A percentile compares a stretch with the other conserved stretches of the same genome.
phyloP scores from a whole-genome alignment of 768 basidiomycete genomes.

The Rhodotorula graminis region DNA sequence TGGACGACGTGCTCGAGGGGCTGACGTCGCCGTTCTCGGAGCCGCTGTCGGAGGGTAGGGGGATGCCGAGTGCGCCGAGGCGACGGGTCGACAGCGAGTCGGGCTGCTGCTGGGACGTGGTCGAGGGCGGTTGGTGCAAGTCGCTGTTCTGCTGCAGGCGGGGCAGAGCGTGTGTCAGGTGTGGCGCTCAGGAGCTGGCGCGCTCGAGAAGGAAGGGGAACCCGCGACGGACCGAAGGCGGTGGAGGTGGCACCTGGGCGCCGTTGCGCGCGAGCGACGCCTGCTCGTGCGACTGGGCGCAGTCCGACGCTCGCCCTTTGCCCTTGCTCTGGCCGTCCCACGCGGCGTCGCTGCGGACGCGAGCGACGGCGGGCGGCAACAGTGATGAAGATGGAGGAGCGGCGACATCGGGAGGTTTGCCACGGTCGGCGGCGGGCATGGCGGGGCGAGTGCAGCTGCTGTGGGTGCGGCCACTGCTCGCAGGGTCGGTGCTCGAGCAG shows the following conservation, averaged over 20 bases:
- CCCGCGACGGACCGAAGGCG: neutral
- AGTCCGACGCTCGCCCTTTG: neutral
- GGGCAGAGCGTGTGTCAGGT: no score
- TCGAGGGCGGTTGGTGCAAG: neutral
- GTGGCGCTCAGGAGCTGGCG: no score
- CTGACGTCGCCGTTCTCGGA: neutral
- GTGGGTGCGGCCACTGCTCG: no score
- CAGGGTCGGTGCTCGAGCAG: no score
- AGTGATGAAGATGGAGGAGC: neutral
- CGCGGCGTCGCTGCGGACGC: neutral
- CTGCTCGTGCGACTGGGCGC: neutral
- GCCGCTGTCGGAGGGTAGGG: neutral
- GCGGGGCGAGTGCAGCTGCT: no score
- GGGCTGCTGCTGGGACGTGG: neutral
- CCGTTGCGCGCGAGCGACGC: neutral
- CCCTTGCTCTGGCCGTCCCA: neutral
- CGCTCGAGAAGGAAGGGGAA: no score
- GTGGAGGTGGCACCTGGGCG: rapidly evolving
- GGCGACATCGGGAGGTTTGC: neutral
- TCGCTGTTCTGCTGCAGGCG: neutral
- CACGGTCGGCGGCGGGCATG: neutral
- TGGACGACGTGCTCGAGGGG: neutral
- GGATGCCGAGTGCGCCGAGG: conserved; percentile 18
- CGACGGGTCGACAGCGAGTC: neutral
- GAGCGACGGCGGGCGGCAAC: neutral